Conservation (phyloP, 2,329 filamentous ascomycete species). For the Pyrenophora teres region DNA sequence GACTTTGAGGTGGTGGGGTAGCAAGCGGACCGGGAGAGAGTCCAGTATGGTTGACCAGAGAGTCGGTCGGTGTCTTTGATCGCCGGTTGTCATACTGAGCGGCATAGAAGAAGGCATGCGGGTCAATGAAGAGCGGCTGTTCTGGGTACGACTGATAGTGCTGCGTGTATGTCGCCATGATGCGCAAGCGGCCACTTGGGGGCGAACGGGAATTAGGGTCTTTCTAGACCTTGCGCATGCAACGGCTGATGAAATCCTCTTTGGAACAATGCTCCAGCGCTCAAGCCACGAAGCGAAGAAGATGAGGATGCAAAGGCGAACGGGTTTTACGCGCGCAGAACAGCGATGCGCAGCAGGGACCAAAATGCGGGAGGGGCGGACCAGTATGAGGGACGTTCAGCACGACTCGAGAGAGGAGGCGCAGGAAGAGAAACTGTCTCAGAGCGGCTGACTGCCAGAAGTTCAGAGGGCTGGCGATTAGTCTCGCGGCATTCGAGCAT, state of each 20-base stretch:
- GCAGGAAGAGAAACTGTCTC: conserved; percentile 39
- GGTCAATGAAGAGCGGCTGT: conserved; percentile 26
- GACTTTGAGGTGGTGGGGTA: conserved; percentile 40
- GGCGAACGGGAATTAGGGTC: conserved; percentile 26
- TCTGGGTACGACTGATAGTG: conserved; percentile 26
- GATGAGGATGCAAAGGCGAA: conserved; percentile 24
- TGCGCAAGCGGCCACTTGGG: conserved; percentile 26
- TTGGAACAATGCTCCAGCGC: conserved; percentile 26
- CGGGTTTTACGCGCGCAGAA: conserved; percentile 27
- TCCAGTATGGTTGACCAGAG: conserved; percentile 41
- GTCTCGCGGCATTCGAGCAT: conserved; percentile 31
- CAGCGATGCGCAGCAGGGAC: conserved; percentile 27
- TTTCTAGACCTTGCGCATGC: conserved; percentile 31
- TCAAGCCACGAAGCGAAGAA: conserved; percentile 31
- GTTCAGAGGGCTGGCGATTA: conserved; percentile 30
- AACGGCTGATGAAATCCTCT: conserved; percentile 36
- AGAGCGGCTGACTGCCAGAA: conserved; percentile 35
- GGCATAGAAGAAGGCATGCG: conserved; percentile 26
- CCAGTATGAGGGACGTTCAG: conserved; percentile 30
- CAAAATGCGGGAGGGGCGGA: conserved; percentile 24
- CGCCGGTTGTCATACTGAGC: conserved; percentile 31
- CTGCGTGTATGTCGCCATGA: conserved; percentile 39
- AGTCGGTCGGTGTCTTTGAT: conserved; percentile 44
- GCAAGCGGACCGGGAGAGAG: conserved; percentile 42
- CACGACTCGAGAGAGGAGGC: conserved; percentile 38